Evolutionary conservation across 257 asterid genomes (phyloP).

Genomic region (Echites panduratus): DNA sequence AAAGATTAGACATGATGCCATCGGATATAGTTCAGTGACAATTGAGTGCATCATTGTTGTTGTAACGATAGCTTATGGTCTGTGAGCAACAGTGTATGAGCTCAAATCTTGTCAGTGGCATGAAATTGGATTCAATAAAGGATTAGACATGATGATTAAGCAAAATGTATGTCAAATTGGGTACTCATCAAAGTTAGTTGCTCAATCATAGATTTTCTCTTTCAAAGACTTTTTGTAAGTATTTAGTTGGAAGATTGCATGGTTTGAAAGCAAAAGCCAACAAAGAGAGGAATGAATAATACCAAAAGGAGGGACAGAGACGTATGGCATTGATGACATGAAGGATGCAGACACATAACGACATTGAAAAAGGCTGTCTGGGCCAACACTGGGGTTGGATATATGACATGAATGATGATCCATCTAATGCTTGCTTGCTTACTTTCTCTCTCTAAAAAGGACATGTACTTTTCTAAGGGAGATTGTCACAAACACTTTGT

Average conservation of each 20-base stretch:
- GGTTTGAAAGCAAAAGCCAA: neutral
- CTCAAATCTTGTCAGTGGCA: no score
- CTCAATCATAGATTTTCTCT: neutral
- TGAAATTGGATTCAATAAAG: no score
- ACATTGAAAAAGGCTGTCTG: conserved; percentile 32
- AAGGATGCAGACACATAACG: conserved; percentile 26
- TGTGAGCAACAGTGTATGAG: no score
- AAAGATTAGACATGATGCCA: no score
- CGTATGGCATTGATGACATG: conserved; percentile 12
- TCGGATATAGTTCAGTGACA: no score
- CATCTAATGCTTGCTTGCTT: no score
- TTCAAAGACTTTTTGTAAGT: no score
- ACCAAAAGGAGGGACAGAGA: conserved; percentile 13
- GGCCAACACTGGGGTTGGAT: conserved; percentile 22
- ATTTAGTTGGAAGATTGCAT: conserved; percentile 8
- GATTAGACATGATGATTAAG: neutral
- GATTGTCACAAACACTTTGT: conserved; percentile 7
- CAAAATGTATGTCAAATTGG: neutral
- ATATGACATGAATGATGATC: conserved; percentile 17
- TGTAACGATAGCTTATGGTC: no score
- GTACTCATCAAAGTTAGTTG: neutral
- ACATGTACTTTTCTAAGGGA: conserved; percentile 21
- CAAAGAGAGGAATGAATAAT: conserved; percentile 11
- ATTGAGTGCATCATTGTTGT: no score
- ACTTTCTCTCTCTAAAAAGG: no score